These are phyloP conservation scores for Rubroboletus pulcherrimus DNA, from an alignment of 768 basidiomycete species.

Conservation along the genomic window DNA sequence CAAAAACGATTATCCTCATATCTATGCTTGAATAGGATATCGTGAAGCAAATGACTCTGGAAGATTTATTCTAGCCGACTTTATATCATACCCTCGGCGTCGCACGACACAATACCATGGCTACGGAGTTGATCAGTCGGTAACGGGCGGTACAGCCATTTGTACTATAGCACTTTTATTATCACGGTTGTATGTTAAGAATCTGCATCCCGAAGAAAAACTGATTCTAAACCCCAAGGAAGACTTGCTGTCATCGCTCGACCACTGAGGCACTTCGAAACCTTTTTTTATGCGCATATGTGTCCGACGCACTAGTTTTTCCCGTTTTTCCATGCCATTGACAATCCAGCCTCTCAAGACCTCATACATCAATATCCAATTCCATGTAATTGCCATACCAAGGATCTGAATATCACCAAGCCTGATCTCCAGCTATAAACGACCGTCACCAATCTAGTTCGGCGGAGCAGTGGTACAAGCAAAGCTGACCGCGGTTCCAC, in stretches of 20 bases:
- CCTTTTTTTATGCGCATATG: background rate
- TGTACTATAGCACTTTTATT: slow-evolving; percentile 22
- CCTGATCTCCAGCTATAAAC: background rate
- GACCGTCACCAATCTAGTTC: background rate
- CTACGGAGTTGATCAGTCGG: slow-evolving; percentile 8
- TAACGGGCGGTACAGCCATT: slow-evolving; percentile 12
- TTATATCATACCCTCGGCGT: slow-evolving; percentile 20
- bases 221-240: slow-evolving; percentile 3
- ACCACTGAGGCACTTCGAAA: background rate
- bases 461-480: background rate
- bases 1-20: slow-evolving; percentile 7
- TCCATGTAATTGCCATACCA: background rate
- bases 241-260: background rate
- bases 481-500: background rate
- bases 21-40: slow-evolving; percentile 62
- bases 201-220: slow-evolving; percentile 1
- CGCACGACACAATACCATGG: slow-evolving; percentile 19
- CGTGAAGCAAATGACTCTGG: slow-evolving; percentile 97
- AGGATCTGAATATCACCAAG: background rate
- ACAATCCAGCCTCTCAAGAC: background rate
- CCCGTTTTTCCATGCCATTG: background rate
- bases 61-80: slow-evolving; percentile 71
- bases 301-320: background rate
- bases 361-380: background rate
- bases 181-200: slow-evolving; percentile 20